These are phyloP conservation scores for Alternaria sp. DNA, from an alignment of 2,329 filamentous ascomycete genomes.

Conservation along the genomic window DNA sequence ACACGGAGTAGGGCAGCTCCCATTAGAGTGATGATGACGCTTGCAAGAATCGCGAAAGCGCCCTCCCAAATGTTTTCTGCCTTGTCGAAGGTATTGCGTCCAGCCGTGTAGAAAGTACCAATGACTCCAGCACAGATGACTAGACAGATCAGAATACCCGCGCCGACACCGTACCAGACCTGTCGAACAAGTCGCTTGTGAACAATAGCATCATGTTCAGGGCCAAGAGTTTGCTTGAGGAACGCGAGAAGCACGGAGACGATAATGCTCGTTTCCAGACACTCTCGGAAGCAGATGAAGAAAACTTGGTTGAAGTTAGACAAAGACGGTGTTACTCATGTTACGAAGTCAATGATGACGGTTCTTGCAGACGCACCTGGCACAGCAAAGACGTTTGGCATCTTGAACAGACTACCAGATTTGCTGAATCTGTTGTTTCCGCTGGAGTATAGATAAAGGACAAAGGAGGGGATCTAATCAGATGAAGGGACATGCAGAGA, in stretches of 20 bases:
- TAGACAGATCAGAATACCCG: slow-evolving; percentile 71
- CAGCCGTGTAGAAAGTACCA: slow-evolving; percentile 70
- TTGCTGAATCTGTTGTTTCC: not conserved
- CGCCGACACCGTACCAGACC: slow-evolving; percentile 71
- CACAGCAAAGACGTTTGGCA: slow-evolving; percentile 76
- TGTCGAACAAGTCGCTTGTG: slow-evolving; percentile 75
- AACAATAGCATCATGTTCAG: slow-evolving; percentile 65
- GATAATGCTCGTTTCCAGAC: slow-evolving; percentile 82
- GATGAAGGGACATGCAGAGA: slow-evolving; percentile 16
- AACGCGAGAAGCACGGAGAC: slow-evolving; percentile 88
- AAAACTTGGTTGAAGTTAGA: slow-evolving; percentile 64
- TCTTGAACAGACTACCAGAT: slow-evolving; percentile 42
- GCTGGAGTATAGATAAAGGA: slow-evolving; percentile 16
- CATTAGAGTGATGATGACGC: slow-evolving; percentile 82
- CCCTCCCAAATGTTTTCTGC: slow-evolving; percentile 84
- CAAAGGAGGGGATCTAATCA: slow-evolving; percentile 32
- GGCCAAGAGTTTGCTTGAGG: slow-evolving; percentile 79
- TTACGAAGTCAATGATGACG: not conserved
- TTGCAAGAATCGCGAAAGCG: slow-evolving; percentile 76
- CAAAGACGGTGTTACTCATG: not conserved
- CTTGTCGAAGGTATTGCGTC: slow-evolving; percentile 70
- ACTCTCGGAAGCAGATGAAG: slow-evolving; percentile 89
- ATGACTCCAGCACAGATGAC: slow-evolving; percentile 72
- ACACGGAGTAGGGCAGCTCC: slow-evolving; percentile 82
- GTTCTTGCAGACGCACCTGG: slow-evolving; percentile 57